Percentiles rank a stretch among this genome's conserved stretches.
Conservation (phyloP, 2,329 filamentous ascomycete species). For the Teratosphaeria epicoccoides region DNA sequence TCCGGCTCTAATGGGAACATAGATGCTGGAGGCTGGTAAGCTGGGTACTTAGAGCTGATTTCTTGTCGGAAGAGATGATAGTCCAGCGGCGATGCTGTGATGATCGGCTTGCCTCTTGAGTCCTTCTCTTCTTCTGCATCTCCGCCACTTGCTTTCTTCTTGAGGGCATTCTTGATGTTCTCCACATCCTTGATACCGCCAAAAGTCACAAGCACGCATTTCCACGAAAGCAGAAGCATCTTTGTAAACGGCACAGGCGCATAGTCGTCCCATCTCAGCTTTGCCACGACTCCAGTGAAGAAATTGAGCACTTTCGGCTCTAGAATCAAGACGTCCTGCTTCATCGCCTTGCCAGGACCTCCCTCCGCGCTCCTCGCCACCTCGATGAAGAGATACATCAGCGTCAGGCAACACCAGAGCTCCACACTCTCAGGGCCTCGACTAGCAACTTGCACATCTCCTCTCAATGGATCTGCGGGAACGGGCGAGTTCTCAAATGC, state of each 20-base stretch:
- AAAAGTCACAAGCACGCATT: constrained; percentile 75
- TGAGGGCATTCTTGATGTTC: constrained; percentile 61
- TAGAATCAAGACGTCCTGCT: constrained; percentile 24
- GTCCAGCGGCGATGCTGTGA: constrained; percentile 87
- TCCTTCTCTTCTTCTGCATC: constrained; percentile 40
- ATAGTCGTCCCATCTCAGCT: constrained; percentile 47
- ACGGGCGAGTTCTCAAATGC: constrained; percentile 14
- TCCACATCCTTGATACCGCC: constrained; percentile 66
- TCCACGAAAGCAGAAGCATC: constrained; percentile 72
- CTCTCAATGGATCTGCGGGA: background rate
- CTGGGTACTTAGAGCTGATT: constrained; percentile 93
- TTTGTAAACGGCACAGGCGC: constrained; percentile 46
- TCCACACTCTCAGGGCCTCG: constrained; percentile 24
- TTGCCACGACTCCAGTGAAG: constrained; percentile 51
- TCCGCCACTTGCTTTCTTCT: constrained; percentile 35
- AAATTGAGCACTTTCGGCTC: constrained; percentile 58
- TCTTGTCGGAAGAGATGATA: constrained; percentile 96
- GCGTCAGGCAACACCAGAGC: constrained; percentile 40
- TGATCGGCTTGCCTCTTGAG: constrained; percentile 58
- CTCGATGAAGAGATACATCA: constrained; percentile 41
- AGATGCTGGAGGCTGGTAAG: constrained; percentile 81
- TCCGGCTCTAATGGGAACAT: constrained; percentile 78
- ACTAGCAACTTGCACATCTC: background rate
- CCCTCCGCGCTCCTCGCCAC: constrained; percentile 27
- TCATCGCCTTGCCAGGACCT: constrained; percentile 17